Evolutionary conservation across 75 land plant species (phyloP).

Genomic region (Cryptomeria japonica): DNA sequence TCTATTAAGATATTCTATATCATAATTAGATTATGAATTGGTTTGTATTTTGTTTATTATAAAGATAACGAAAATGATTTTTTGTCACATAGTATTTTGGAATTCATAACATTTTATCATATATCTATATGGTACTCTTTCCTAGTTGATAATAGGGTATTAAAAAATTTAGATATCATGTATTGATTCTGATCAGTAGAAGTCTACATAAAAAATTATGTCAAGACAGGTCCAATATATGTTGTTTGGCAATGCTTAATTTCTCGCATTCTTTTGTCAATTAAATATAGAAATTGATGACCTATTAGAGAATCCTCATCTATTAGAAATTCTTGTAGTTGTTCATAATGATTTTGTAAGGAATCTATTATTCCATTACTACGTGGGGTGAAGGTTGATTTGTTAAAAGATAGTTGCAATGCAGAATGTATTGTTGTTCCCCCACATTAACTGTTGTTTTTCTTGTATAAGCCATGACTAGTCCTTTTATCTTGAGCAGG

Average conservation of each 20-base stretch:
- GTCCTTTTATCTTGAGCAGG: too few species aligned
- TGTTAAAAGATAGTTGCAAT: neutral
- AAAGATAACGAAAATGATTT: neutral
- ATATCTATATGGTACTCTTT: too few species aligned
- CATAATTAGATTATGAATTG: too few species aligned
- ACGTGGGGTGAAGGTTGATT: neutral
- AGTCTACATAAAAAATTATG: too few species aligned
- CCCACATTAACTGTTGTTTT: too few species aligned
- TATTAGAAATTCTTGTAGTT: neutral
- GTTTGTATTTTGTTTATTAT: neutral
- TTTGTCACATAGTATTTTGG: neutral
- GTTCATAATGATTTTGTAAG: neutral
- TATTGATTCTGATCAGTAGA: too few species aligned
- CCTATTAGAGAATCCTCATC: neutral
- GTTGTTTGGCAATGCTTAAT: too few species aligned
- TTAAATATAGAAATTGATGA: neutral
- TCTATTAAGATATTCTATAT: too few species aligned
- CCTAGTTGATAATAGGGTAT: too few species aligned
- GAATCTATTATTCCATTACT: neutral
- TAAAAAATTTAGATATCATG: too few species aligned
- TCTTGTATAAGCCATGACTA: too few species aligned
- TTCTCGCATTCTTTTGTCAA: neutral
- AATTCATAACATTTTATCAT: neutral
- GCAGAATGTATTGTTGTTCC: neutral
- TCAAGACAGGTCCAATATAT: too few species aligned